Percentiles rank a stretch among this genome's conserved stretches.
phyloP scores from a whole-genome alignment of 805 yeast genomes.

The Wickerhamiella kurtzmanii region DNA sequence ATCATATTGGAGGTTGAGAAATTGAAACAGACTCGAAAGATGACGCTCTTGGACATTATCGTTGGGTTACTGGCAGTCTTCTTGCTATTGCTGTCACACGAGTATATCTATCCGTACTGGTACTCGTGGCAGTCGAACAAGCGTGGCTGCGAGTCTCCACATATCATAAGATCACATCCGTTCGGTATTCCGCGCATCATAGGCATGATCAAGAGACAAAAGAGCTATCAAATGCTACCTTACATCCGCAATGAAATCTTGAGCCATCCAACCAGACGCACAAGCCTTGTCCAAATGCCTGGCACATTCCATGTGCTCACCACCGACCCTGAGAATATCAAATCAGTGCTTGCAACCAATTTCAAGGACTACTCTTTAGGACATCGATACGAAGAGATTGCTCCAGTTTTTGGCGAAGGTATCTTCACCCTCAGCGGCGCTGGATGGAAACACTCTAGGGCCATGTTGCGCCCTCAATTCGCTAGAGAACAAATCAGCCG shows the following conservation, averaged over 20 bases:
- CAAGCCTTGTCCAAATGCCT: conserved; percentile 3
- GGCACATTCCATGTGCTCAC: conserved; percentile 12
- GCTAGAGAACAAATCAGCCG: conserved; percentile 24
- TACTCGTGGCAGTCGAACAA: neutral
- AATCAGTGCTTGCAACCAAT: conserved; percentile 21
- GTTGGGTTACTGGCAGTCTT: neutral
- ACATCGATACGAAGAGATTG: conserved; percentile 18
- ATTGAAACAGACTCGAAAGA: too few species aligned
- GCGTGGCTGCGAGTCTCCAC: neutral
- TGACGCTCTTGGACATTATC: neutral
- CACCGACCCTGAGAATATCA: conserved; percentile 22
- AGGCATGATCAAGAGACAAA: neutral
- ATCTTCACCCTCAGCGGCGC: conserved; percentile 27
- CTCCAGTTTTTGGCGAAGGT: conserved; percentile 25
- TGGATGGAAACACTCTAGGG: conserved; percentile 28
- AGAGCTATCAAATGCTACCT: neutral
- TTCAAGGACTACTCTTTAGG: conserved; percentile 25
- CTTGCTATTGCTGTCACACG: neutral
- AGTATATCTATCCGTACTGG: neutral
- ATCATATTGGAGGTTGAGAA: too few species aligned
- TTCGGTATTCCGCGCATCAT: conserved; percentile 6
- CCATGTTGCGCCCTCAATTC: conserved; percentile 28
- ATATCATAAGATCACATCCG: neutral
- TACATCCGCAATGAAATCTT: neutral
- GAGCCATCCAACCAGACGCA: neutral